Conservation (phyloP, 768 basidiomycete genomes). For the Zangia roseola region DNA sequence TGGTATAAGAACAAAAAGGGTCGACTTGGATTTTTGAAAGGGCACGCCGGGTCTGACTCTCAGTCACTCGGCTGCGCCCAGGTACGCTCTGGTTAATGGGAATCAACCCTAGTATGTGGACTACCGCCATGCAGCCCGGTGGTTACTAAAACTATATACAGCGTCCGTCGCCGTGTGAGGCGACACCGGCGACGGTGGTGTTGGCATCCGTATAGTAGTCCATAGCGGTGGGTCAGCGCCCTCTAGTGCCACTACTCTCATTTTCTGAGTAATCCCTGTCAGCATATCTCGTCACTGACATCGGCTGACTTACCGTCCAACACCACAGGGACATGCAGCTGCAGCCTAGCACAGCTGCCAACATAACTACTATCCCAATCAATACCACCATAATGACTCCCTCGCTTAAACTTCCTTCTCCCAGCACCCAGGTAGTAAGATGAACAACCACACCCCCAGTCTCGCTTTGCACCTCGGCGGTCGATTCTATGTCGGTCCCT, state of each 20-base stretch:
- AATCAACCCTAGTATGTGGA: no score
- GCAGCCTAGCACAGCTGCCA: conserved; percentile 59
- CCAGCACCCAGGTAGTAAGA: conserved; percentile 2
- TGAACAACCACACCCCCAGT: conserved; percentile 10
- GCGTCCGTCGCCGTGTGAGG: conserved; percentile 1
- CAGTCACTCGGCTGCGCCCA: conserved; percentile 13
- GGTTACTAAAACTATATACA: conserved; percentile 2
- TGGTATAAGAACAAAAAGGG: conserved; percentile 8
- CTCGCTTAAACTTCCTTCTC: conserved; percentile 48
- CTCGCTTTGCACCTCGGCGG: background rate
- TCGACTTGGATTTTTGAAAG: conserved; percentile 1
- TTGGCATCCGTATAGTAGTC: background rate
- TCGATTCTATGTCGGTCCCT: conserved; percentile 1
- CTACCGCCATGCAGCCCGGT: background rate
- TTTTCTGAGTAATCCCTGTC: conserved; percentile 8
- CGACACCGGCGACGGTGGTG: conserved; percentile 7
- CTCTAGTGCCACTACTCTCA: background rate
- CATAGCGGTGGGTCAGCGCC: background rate
- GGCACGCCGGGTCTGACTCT: background rate
- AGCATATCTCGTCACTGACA: background rate
- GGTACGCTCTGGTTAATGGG: no score
- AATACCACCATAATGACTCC: conserved; percentile 51
- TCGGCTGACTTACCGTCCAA: conserved; percentile 52
- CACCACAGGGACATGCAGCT: conserved; percentile 69
- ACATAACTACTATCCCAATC: conserved; percentile 57